These are phyloP conservation scores for Sindora glabra DNA, from an alignment of 306 rosid species.

Conservation along the genomic window DNA sequence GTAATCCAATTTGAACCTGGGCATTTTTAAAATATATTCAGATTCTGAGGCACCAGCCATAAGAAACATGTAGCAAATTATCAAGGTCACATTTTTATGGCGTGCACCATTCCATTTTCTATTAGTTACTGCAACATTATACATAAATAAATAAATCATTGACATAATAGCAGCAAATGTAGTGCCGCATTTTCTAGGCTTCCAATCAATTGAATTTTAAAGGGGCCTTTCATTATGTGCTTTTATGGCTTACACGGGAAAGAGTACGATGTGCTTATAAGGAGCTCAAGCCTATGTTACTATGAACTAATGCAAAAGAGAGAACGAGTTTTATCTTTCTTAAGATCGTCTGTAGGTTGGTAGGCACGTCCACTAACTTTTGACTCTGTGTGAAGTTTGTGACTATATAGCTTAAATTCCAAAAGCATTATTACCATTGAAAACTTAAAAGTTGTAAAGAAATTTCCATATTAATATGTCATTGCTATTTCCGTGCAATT, in stretches of 20 bases:
- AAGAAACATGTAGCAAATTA: conserved; percentile 13
- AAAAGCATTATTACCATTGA: not conserved
- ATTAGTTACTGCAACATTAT: not conserved
- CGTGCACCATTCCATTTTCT: not conserved
- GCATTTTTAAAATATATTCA: conserved; percentile 20
- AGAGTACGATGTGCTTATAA: not conserved
- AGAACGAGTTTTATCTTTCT: not conserved
- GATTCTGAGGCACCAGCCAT: conserved; percentile 7
- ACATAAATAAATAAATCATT: too few species aligned
- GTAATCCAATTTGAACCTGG: conserved; percentile 72
- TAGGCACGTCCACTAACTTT: not conserved
- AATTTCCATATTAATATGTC: too few species aligned
- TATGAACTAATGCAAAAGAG: not conserved
- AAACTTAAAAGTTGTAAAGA: too few species aligned
- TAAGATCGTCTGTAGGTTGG: not conserved
- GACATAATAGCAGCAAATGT: conserved; percentile 3
- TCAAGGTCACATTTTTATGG: not conserved
- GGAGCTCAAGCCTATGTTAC: not conserved
- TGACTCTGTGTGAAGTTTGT: not conserved
- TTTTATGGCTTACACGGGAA: too few species aligned
- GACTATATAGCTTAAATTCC: not conserved
- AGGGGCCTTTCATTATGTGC: not conserved
- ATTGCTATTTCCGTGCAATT: too few species aligned
- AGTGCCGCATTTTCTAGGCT: not conserved
- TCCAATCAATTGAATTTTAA: conserved; percentile 3